phyloP scores from a whole-genome alignment of 768 basidiomycete species.

The Russula olivacea region DNA sequence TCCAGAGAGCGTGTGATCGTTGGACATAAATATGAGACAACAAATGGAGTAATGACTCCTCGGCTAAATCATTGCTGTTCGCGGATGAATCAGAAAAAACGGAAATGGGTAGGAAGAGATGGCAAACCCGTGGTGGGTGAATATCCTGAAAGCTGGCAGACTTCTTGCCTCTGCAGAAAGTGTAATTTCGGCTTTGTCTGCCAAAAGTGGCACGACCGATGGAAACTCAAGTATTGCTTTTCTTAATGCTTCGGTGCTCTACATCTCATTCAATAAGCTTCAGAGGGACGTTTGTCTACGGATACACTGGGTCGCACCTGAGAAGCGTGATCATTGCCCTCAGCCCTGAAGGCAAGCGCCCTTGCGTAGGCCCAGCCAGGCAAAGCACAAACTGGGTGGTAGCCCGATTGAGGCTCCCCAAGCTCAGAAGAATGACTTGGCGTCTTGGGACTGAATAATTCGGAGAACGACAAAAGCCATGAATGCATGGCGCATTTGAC shows the following conservation, averaged over 20 bases:
- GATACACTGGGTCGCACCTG: conserved; percentile 16
- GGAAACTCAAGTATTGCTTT: conserved; percentile 78
- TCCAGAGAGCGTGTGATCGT: conserved; percentile 77
- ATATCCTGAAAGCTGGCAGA: conserved; percentile 61
- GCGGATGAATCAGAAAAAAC: background rate
- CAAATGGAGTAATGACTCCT: conserved; percentile 56
- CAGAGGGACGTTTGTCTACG: background rate
- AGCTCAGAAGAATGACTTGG: conserved; percentile 24
- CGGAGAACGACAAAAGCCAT: conserved; percentile 73
- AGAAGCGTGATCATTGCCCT: conserved; percentile 1
- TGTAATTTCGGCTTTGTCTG: conserved; percentile 75
- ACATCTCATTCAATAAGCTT: conserved; percentile 39
- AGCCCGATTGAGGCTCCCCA: conserved; percentile 35
- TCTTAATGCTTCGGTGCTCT: conserved; percentile 61
- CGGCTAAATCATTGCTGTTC: conserved; percentile 4
- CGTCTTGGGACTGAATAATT: conserved; percentile 34
- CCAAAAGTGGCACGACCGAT: conserved; percentile 70
- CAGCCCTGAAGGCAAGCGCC: conserved; percentile 58
- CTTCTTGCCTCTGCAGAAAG: conserved; percentile 53
- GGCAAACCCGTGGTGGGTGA: conserved; percentile 59
- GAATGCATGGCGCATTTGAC: conserved; percentile 72
- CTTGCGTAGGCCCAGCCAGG: conserved; percentile 76
- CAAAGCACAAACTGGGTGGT: conserved; percentile 38
- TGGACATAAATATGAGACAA: conserved; percentile 85
- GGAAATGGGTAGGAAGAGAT: background rate